These are phyloP conservation scores for Xylariaceae sp. DNA, from an alignment of 2,329 filamentous ascomycete genomes.

Conservation along the genomic window DNA sequence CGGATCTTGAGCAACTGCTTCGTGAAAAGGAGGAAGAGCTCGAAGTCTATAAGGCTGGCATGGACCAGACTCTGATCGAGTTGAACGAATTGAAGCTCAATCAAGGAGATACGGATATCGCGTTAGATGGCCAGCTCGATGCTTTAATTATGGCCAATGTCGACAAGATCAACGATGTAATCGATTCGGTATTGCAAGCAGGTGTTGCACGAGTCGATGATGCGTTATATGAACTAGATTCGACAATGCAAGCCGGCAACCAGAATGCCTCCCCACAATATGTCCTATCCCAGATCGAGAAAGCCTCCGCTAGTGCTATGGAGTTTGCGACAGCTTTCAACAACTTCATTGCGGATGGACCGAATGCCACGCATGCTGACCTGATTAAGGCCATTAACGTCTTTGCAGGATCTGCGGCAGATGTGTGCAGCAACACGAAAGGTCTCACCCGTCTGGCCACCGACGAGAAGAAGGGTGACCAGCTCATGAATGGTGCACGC, in stretches of 20 bases:
- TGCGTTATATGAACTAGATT: slow-evolving; percentile 95
- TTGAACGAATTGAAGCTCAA: slow-evolving; percentile 84
- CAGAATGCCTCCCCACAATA: slow-evolving; percentile 96
- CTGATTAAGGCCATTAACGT: slow-evolving; percentile 92
- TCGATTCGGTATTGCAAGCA: slow-evolving; percentile 93
- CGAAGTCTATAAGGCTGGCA: slow-evolving; percentile 96
- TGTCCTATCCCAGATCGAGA: slow-evolving; percentile 95
- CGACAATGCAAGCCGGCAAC: slow-evolving; percentile 97
- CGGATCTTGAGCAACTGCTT: slow-evolving; percentile 83
- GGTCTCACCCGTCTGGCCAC: slow-evolving; percentile 91
- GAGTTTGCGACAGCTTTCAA: slow-evolving; percentile 99
- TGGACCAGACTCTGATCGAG: slow-evolving; percentile 95
- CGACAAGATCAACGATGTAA: slow-evolving; percentile 94
- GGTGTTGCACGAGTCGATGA: slow-evolving; percentile 95
- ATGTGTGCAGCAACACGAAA: slow-evolving; percentile 96
- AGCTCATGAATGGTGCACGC: slow-evolving; percentile 81
- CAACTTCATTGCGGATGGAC: slow-evolving; percentile 96
- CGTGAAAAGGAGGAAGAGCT: slow-evolving; percentile 97
- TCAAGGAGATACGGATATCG: slow-evolving; percentile 77
- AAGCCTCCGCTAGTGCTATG: slow-evolving; percentile 90
- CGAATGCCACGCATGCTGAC: slow-evolving; percentile 86
- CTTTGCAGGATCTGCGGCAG: slow-evolving; percentile 88
- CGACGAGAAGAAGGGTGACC: slow-evolving; percentile 92
- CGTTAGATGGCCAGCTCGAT: slow-evolving; percentile 89
- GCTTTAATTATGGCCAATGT: slow-evolving; percentile 85